phyloP scores from a whole-genome alignment of 108 stramenopile genomes.

The Pseudonitzschia delicatissima region DNA sequence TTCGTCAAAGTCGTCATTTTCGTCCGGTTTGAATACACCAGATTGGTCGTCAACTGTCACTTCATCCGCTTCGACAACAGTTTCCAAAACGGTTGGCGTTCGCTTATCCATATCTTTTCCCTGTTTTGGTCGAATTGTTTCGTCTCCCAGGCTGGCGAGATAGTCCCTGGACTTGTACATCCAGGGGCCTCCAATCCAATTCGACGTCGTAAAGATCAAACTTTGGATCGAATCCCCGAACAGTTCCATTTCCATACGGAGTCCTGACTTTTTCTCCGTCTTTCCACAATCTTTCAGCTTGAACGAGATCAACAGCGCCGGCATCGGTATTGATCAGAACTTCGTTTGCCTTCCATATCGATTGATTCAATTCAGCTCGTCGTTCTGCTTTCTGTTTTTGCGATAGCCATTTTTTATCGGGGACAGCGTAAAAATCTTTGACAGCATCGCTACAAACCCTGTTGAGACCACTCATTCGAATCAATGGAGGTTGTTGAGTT shows the following conservation, averaged over 20 bases:
- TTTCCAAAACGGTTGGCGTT: conserved; percentile 46
- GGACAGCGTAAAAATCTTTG: conserved; percentile 70
- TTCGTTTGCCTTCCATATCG: conserved; percentile 71
- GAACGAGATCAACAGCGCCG: conserved; percentile 53
- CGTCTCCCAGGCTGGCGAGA: conserved; percentile 40
- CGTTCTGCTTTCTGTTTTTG: conserved; percentile 64
- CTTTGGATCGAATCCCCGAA: conserved; percentile 65
- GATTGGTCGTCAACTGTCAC: conserved; percentile 24
- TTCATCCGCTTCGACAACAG: conserved; percentile 71
- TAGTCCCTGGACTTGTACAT: conserved; percentile 73
- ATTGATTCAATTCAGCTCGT: conserved; percentile 80
- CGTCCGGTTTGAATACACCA: not conserved
- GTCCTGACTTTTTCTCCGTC: conserved; percentile 77
- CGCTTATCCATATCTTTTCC: conserved; percentile 27
- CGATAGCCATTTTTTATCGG: conserved; percentile 73
- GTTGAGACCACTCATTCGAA: conserved; percentile 68
- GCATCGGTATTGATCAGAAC: conserved; percentile 44
- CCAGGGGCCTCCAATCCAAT: conserved; percentile 82
- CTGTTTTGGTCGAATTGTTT: conserved; percentile 37
- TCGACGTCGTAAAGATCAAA: conserved; percentile 82
- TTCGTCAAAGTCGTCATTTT: too few relatives aligned
- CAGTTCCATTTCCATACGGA: conserved; percentile 75
- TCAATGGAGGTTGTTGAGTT: conserved; percentile 70
- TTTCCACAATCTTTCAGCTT: conserved; percentile 58
- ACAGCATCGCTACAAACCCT: conserved; percentile 83